A percentile compares a stretch with the other conserved stretches of the same genome.
Evolutionary conservation across 1,284 basidiomycete species (phyloP).

Genomic region (Athelia psychrophila): DNA sequence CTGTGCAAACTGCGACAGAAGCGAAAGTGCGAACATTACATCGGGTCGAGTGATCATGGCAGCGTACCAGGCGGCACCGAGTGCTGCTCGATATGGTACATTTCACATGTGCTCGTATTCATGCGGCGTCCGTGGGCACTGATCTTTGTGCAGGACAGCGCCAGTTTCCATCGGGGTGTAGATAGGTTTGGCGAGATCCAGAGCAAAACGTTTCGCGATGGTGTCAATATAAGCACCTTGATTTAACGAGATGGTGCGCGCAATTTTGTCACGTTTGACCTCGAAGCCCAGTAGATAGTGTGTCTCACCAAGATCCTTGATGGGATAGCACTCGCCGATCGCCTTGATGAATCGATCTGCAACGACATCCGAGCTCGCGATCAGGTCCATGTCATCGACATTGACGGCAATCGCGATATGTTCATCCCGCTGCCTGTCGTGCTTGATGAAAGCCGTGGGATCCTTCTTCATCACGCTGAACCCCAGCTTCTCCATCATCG

Average conservation of each 20-base stretch:
- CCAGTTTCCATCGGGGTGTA: background rate
- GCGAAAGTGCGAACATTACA: conserved; percentile 20
- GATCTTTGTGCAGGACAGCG: background rate
- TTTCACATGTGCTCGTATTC: background rate
- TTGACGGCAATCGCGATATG: conserved; percentile 12
- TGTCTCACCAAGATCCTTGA: conserved; percentile 12
- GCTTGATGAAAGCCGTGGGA: too few species aligned
- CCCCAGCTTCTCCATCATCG: too few species aligned
- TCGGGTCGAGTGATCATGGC: conserved; percentile 21
- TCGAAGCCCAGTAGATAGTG: conserved; percentile 16
- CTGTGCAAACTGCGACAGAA: conserved; percentile 16
- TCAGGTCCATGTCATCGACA: conserved; percentile 14
- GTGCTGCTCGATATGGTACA: conserved; percentile 15
- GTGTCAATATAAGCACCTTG: conserved; percentile 17
- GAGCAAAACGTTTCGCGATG: conserved; percentile 10
- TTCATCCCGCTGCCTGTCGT: too few species aligned
- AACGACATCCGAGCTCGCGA: background rate
- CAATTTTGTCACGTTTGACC: conserved; percentile 9
- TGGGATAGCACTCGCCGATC: conserved; percentile 6
- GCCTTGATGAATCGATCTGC: background rate
- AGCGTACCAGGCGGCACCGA: conserved; percentile 25
- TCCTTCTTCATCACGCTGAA: too few species aligned
- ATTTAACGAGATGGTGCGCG: conserved; percentile 12
- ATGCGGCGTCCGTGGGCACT: background rate
- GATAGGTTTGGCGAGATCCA: conserved; percentile 2